phyloP scores from a whole-genome alignment of 352 stramenopile genomes.

The Pythium monospermum region DNA sequence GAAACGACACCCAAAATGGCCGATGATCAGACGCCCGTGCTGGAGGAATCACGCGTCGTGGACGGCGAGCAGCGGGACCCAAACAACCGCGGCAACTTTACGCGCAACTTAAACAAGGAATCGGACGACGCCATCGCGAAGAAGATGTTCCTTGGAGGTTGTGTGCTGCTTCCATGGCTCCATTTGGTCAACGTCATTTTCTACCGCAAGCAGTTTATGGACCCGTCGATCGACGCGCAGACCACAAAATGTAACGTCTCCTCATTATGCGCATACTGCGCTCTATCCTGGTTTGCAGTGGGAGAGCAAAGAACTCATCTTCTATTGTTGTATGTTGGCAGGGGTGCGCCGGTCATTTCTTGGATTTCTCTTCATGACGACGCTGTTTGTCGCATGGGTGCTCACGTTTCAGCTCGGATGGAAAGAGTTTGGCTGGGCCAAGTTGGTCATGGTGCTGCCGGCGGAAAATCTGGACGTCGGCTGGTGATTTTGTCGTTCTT shows the following conservation, averaged over 20 bases:
- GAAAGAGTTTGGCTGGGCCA: constrained; percentile 80
- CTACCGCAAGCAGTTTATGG: constrained; percentile 77
- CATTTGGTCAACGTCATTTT: constrained; percentile 79
- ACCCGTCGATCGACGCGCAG: constrained; percentile 52
- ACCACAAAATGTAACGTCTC: constrained; percentile 62
- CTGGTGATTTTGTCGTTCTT: too few relatives aligned
- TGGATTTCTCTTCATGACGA: constrained; percentile 61
- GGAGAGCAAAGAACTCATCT: not conserved
- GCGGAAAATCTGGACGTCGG: constrained; percentile 56
- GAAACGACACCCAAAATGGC: constrained; percentile 8
- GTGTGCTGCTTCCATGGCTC: constrained; percentile 73
- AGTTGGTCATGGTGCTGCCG: constrained; percentile 71
- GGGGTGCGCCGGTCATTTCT: constrained; percentile 76
- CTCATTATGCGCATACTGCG: not conserved
- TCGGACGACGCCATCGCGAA: constrained; percentile 57
- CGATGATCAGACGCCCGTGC: constrained; percentile 25
- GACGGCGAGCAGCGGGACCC: constrained; percentile 12
- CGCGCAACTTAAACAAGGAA: constrained; percentile 81
- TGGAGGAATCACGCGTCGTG: constrained; percentile 13
- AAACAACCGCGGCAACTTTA: constrained; percentile 87
- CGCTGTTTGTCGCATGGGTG: constrained; percentile 72
- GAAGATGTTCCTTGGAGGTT: constrained; percentile 83
- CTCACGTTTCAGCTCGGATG: constrained; percentile 81
- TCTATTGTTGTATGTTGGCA: constrained; percentile 18
- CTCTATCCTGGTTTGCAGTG: not conserved